Evolutionary conservation across 2,329 filamentous ascomycete genomes (phyloP).

Genomic region (Diplodia sapinea): DNA sequence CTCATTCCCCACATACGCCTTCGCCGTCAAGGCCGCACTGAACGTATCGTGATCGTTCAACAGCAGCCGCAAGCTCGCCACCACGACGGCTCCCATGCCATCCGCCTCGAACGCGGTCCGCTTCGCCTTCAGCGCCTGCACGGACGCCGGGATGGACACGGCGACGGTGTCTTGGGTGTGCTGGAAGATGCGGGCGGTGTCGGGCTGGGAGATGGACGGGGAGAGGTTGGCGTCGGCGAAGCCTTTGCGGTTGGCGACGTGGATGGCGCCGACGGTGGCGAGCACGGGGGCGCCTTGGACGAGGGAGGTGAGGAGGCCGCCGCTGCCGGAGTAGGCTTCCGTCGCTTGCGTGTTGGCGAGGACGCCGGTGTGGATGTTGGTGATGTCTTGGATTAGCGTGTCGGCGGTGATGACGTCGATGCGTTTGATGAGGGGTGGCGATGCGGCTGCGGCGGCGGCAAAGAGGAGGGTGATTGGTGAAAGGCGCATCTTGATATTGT

Average conservation of each 20-base stretch:
- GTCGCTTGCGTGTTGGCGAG: conserved; percentile 32
- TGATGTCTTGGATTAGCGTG: conserved; percentile 35
- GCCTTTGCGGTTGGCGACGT: conserved; percentile 35
- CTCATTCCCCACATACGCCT: conserved; percentile 24
- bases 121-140: conserved; percentile 35
- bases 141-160: conserved; percentile 34
- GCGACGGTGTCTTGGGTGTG: conserved; percentile 35
- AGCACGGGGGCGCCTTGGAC: conserved; percentile 34
- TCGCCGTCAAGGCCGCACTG: conserved; percentile 29
- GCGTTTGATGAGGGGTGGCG: background rate
- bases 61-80: conserved; percentile 35
- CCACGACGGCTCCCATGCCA: conserved; percentile 32
- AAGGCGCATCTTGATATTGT: background rate
- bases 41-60: conserved; percentile 33
- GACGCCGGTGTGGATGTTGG: conserved; percentile 35
- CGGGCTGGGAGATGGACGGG: conserved; percentile 32
- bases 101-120: conserved; percentile 33
- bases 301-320: conserved; percentile 30
- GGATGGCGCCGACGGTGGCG: conserved; percentile 35
- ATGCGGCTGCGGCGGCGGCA: background rate
- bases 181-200: conserved; percentile 35
- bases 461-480: background rate
- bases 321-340: conserved; percentile 31
- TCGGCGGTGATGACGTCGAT: conserved; percentile 33
- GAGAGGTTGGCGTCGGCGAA: conserved; percentile 35